Percentiles rank a stretch among this genome's conserved stretches.
phyloP scores from a whole-genome alignment of 75 land plant species.

The Sequoiadendron giganteum region DNA sequence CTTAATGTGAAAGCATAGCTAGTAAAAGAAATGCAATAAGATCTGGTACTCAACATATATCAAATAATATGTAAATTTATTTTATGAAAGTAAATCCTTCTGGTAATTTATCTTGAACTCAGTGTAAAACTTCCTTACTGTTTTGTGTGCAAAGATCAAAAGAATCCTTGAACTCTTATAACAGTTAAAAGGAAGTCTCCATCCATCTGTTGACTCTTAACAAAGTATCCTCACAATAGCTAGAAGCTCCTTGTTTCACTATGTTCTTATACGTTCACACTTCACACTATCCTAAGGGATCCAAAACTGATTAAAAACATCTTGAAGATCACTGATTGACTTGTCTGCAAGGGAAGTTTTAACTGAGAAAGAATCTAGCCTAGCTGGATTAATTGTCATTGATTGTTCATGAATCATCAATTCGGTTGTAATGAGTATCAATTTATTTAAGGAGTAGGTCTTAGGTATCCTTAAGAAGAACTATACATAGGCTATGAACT shows the following conservation, averaged over 20 bases:
- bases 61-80: background rate
- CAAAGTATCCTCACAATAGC: background rate
- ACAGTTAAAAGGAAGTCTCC: background rate
- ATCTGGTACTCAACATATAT: background rate
- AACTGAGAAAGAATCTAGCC: background rate
- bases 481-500: no score
- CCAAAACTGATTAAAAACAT: background rate
- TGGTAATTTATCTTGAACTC: background rate
- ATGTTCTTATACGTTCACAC: background rate
- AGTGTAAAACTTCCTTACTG: background rate
- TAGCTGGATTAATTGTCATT: background rate
- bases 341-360: background rate
- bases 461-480: no score
- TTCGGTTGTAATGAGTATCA: no score
- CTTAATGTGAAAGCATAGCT: background rate
- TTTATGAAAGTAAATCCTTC: background rate
- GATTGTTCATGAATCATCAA: background rate
- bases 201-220: background rate
- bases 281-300: background rate
- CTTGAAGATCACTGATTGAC: background rate
- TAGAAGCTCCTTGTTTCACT: background rate
- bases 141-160: background rate
- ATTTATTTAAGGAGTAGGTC: no score
- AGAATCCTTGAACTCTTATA: background rate
- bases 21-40: background rate